A percentile compares a stretch with the other conserved stretches of the same genome.
phyloP scores from a whole-genome alignment of 192 early-diverging fungal species.

The Entophlyctis helioformis region DNA sequence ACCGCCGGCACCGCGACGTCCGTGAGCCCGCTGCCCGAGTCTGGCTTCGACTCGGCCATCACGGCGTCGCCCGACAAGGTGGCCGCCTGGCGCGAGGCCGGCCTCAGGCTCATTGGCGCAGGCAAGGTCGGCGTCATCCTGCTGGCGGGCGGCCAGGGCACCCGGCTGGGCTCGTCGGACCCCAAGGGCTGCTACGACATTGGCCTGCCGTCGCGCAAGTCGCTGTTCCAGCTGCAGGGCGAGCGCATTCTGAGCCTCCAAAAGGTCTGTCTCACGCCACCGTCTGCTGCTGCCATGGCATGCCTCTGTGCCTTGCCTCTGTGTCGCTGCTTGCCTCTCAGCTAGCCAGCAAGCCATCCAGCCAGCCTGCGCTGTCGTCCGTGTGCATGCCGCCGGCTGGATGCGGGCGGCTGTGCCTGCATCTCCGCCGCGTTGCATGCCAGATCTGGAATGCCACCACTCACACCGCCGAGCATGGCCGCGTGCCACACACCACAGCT shows the following conservation, averaged over 20 bases:
- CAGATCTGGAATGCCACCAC: too few relatives aligned
- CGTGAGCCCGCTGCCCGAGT: constrained; percentile 65
- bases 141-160: constrained; percentile 63
- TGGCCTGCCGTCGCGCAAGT: constrained; percentile 72
- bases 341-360: too few relatives aligned
- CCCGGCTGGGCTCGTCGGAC: constrained; percentile 44
- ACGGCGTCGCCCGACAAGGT: constrained; percentile 26
- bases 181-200: constrained; percentile 97
- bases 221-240: constrained; percentile 88
- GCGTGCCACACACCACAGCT: constrained; percentile 13
- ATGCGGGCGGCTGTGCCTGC: too few relatives aligned
- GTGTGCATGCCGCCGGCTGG: too few relatives aligned
- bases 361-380: too few relatives aligned
- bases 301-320: too few relatives aligned
- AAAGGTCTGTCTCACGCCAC: too few relatives aligned
- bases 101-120: constrained; percentile 66
- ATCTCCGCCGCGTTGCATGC: too few relatives aligned
- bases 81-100: constrained; percentile 57
- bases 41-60: constrained; percentile 30
- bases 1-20: constrained; percentile 28
- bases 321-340: too few relatives aligned
- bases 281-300: too few relatives aligned
- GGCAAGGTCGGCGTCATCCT: constrained; percentile 91
- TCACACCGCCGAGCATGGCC: too few relatives aligned
- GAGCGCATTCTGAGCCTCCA: constrained; percentile 84